Percentiles rank a stretch among this genome's conserved stretches.
phyloP scores from a whole-genome alignment of 148 eudicot species.

The Pharnaceum exiguum region DNA sequence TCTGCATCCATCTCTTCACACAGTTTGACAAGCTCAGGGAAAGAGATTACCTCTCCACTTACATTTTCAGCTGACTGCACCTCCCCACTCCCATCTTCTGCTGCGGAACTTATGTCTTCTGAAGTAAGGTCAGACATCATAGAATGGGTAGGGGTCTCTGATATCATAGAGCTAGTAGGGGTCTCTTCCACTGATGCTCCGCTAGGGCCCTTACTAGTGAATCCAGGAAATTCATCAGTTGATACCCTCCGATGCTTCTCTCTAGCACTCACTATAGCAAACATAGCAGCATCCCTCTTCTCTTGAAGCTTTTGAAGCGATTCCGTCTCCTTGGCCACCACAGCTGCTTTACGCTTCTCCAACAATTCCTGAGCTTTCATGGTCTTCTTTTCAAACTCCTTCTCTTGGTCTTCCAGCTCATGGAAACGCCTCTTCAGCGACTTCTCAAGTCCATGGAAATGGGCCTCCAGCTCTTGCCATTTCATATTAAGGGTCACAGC shows the following conservation, averaged over 20 bases:
- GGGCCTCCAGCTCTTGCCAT: conserved; percentile 98
- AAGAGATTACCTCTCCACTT: conserved; percentile 51
- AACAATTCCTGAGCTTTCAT: conserved; percentile 51
- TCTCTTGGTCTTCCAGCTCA: conserved; percentile 95
- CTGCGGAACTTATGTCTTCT: conserved; percentile 24
- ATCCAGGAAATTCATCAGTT: conserved; percentile 29
- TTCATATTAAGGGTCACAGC: conserved; percentile 86
- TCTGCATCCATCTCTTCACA: conserved; percentile 85
- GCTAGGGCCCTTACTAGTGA: conserved; percentile 31
- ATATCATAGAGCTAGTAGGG: conserved; percentile 39
- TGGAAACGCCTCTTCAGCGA: conserved; percentile 94
- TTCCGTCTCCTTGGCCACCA: conserved; percentile 74
- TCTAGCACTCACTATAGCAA: conserved; percentile 62
- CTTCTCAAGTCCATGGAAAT: conserved; percentile 93
- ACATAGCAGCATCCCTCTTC: conserved; percentile 93
- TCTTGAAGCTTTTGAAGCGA: conserved; percentile 81
- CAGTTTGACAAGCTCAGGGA: conserved; percentile 72
- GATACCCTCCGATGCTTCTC: conserved; percentile 58
- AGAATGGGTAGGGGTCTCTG: conserved; percentile 49
- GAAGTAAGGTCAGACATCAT: conserved; percentile 42
- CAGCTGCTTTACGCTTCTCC: conserved; percentile 75
- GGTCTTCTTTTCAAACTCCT: conserved; percentile 72
- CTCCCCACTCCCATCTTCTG: conserved; percentile 32
- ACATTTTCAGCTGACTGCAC: conserved; percentile 43
- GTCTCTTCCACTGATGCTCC: conserved; percentile 41